Evolutionary conservation across 495 filamentous ascomycete species (phyloP), one percentile per base, ranked within the genome.

Genomic region (Hypoxylon subgilvum): DNA sequence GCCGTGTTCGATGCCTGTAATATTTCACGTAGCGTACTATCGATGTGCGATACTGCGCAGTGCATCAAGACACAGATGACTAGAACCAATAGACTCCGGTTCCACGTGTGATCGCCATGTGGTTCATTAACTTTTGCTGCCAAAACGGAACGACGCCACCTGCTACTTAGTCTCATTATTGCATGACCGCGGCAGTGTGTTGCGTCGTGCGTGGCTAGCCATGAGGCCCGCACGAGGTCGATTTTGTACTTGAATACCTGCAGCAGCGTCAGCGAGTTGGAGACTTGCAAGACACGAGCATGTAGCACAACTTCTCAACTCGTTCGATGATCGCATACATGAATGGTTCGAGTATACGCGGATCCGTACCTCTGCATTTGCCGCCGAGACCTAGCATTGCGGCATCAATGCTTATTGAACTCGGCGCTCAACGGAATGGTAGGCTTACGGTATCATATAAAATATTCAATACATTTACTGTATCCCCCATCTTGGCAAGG

Each of bases 21-120:
- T 54, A 50, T 54, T 53, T 54, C 48, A 55, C 43, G 46, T 22
- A 53, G 27, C 40, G 13, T 45, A 51, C 27, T 64, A 59, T 55
- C 54, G 54, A 64, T 47, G 53, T 52, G 54, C 53, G 53, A 63
- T 63, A 40, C 52, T 62, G 52, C 52, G 45, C 51, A 57, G 36
- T 48, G 57, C 27, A 45, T 52, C 19, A 14, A 59, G 32, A 47
- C 32, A 32, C 35, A 19, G 43, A 22, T n/a, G n/a, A 49, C 44
- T 50, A 51, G 44, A 35, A 41, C 61, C 61, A 64, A 64, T 64
- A 51, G 40, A 30, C 54, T 51, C 49, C 31, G 30, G 54, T 64
- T 64, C 61, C 61, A 64, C 54, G 61, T 64, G 61, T 49, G 45
- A 43, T 19, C 49, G 61, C 61, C 61, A 64, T 64, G 61, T 64